phyloP scores from a whole-genome alignment of 208 protist species.

The Histomonas meleagridis region DNA sequence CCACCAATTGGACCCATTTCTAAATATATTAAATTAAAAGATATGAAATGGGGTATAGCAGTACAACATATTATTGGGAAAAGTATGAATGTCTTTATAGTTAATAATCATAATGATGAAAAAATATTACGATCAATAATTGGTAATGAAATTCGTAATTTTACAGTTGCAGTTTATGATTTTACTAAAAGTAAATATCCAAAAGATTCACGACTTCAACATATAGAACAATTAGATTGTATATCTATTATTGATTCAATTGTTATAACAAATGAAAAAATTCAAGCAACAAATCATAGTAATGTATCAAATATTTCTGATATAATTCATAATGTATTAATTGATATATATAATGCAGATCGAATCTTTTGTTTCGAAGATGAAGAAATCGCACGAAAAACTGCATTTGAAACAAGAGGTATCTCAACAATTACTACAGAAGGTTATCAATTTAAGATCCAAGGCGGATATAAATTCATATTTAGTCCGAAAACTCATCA shows the following conservation, averaged over 20 bases:
- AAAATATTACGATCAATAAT: neutral
- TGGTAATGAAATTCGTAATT: neutral
- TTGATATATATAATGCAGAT: neutral
- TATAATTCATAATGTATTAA: neutral
- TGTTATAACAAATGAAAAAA: neutral
- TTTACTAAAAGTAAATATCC: neutral
- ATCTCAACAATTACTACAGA: neutral
- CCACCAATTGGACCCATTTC: neutral
- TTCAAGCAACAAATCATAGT: neutral
- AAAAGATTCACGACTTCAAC: neutral
- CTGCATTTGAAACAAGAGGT: neutral
- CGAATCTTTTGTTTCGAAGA: neutral
- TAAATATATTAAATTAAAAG: neutral
- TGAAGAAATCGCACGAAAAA: neutral
- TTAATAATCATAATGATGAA: neutral
- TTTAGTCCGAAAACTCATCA: neutral
- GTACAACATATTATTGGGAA: conserved; percentile 9
- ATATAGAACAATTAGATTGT: no score
- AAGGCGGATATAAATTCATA: neutral
- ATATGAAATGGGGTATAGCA: neutral
- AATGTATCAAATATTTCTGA: neutral
- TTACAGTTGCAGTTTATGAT: neutral
- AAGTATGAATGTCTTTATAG: neutral
- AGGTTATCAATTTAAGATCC: neutral
- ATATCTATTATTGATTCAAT: neutral